phyloP scores from a whole-genome alignment of 2,329 filamentous ascomycete genomes.

The Aspergillus ochraceus region DNA sequence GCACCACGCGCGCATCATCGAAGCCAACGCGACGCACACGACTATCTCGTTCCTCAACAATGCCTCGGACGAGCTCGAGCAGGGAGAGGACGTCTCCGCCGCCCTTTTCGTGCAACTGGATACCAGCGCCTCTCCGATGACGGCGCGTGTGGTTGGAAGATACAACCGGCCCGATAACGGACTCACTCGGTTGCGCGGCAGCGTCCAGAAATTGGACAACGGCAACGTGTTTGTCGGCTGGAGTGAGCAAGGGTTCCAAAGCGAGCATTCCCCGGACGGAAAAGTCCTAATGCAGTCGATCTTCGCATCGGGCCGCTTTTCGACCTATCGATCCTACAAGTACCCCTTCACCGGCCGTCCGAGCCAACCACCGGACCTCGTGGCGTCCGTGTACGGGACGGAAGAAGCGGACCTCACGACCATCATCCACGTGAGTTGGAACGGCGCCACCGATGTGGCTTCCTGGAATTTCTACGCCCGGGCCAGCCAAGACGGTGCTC shows the following conservation, averaged over 20 bases:
- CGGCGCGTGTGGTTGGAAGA: conserved; percentile 28
- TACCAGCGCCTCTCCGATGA: conserved; percentile 26
- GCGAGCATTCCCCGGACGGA: conserved; percentile 37
- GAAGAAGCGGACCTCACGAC: conserved; percentile 22
- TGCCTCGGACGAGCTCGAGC: conserved; percentile 31
- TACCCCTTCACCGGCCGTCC: conserved; percentile 37
- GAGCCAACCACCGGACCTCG: conserved; percentile 30
- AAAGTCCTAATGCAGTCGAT: conserved; percentile 36
- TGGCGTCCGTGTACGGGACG: conserved; percentile 33
- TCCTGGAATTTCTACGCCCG: conserved; percentile 38
- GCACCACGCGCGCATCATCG: conserved; percentile 38
- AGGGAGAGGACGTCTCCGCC: conserved; percentile 29
- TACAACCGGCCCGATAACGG: conserved; percentile 36
- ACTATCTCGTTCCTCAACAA: conserved; percentile 38
- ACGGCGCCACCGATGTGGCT: conserved; percentile 50
- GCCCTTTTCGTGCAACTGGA: conserved; percentile 36
- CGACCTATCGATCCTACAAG: conserved; percentile 45
- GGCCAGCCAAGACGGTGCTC: conserved; percentile 20
- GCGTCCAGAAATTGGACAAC: conserved; percentile 34
- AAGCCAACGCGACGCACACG: conserved; percentile 29
- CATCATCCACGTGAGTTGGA: conserved; percentile 44
- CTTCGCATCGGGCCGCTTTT: conserved; percentile 35
- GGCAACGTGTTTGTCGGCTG: conserved; percentile 40
- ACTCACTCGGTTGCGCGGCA: conserved; percentile 38
- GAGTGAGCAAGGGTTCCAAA: conserved; percentile 38